Evolutionary conservation across 2,329 filamentous ascomycete genomes (phyloP).

Genomic region (Lachnellula suecica): DNA sequence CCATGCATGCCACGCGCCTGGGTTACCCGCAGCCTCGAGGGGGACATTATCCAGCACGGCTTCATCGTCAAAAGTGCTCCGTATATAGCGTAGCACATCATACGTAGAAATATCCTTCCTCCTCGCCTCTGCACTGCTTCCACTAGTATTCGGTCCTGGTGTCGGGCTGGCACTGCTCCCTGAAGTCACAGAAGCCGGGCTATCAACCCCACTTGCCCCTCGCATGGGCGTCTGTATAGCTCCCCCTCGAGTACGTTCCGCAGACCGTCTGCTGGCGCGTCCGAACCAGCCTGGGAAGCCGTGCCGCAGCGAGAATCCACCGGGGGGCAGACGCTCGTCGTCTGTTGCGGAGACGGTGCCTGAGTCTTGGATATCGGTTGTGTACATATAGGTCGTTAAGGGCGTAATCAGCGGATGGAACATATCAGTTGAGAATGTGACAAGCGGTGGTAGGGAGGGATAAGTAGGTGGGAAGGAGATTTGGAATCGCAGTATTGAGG

Average conservation of each 20-base stretch:
- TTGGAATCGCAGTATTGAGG: conserved; percentile 84
- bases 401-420: conserved; percentile 94
- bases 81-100: conserved; percentile 77
- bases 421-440: conserved; percentile 89
- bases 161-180: conserved; percentile 1
- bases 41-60: conserved; percentile 75
- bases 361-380: conserved; percentile 71
- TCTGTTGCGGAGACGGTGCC: conserved; percentile 83
- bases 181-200: conserved; percentile 14
- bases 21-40: conserved; percentile 80
- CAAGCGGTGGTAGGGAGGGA: conserved; percentile 74
- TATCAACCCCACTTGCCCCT: conserved; percentile 18
- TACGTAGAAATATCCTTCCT: conserved; percentile 47
- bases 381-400: conserved; percentile 91
- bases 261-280: conserved; percentile 46
- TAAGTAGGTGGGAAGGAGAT: conserved; percentile 83
- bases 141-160: conserved; percentile 2
- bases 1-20: conserved; percentile 95
- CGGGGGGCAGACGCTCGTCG: conserved; percentile 79
- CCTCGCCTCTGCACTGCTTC: conserved; percentile 8
- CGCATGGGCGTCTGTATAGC: conserved; percentile 25
- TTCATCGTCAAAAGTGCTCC: conserved; percentile 77
- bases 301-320: conserved; percentile 85
- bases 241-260: conserved; percentile 31
- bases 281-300: conserved; percentile 91